These are phyloP conservation scores for Vitis cinerea DNA, from an alignment of 164 flowering plant species.

Conservation along the genomic window DNA sequence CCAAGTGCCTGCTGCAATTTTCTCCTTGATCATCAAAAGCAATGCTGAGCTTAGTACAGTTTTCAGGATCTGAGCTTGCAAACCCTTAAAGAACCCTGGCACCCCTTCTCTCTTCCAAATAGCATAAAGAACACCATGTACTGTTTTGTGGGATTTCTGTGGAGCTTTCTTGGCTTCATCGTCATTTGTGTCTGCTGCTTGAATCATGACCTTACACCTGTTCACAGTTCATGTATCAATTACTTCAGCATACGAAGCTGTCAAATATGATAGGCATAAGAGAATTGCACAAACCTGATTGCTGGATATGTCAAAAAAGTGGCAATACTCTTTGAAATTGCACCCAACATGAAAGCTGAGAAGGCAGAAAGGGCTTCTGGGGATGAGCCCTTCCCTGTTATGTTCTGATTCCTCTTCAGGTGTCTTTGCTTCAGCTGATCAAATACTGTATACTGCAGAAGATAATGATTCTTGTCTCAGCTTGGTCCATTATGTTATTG, in stretches of 20 bases:
- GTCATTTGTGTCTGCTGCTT: conserved; percentile 37
- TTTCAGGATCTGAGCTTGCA: conserved; percentile 76
- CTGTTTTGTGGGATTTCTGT: conserved; percentile 26
- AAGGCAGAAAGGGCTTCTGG: conserved; percentile 44
- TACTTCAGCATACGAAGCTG: not conserved
- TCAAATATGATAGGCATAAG: not conserved
- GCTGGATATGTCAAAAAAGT: conserved; percentile 50
- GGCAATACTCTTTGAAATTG: conserved; percentile 50
- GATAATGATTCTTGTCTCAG: not conserved
- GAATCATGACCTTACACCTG: conserved; percentile 60
- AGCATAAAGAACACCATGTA: conserved; percentile 25
- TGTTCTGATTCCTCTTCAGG: conserved; percentile 17
- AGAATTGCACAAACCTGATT: conserved; percentile 29
- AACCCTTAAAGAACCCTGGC: conserved; percentile 69
- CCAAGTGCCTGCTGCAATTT: conserved; percentile 64
- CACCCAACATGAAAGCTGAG: conserved; percentile 44
- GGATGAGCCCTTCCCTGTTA: conserved; percentile 20
- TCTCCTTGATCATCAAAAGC: conserved; percentile 86
- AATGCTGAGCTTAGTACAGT: conserved; percentile 77
- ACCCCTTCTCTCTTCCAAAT: conserved; percentile 63
- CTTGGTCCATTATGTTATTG: not conserved
- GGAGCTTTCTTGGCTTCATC: conserved; percentile 16
- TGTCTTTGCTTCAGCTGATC: conserved; percentile 46
- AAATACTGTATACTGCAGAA: conserved; percentile 46
- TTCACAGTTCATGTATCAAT: not conserved